Conservation (phyloP, 1,284 basidiomycete species). For the Austroboletus novae-zelandiae region DNA sequence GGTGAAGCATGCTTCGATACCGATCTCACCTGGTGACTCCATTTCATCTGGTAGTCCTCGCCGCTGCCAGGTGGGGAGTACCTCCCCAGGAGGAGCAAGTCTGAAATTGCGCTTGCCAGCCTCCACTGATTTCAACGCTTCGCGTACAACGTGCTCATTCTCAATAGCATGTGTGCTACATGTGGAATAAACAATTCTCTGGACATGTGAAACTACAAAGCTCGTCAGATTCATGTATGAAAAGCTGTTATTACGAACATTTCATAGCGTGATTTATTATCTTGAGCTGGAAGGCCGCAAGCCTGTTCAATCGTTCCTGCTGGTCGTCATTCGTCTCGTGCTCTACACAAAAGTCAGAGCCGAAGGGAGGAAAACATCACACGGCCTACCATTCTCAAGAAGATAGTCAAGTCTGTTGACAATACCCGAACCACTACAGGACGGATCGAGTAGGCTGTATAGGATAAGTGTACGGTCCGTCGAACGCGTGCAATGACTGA, state of each 20-base stretch:
- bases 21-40: slow-evolving; percentile 41
- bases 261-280: slow-evolving; percentile 96
- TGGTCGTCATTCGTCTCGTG: slow-evolving; percentile 49
- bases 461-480: slow-evolving; percentile 3
- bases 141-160: slow-evolving; percentile 84
- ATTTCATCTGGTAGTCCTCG: slow-evolving; percentile 71
- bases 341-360: slow-evolving; percentile 31
- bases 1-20: neutral
- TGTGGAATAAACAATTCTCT: slow-evolving; percentile 92
- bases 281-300: slow-evolving; percentile 85
- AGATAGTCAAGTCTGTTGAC: slow-evolving; percentile 88
- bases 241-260: slow-evolving; percentile 51
- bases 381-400: slow-evolving; percentile 57
- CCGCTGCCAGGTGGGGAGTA: slow-evolving; percentile 78
- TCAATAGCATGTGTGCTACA: slow-evolving; percentile 91
- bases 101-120: slow-evolving; percentile 57
- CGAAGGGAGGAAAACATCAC: neutral
- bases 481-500: slow-evolving; percentile 38
- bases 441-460: slow-evolving; percentile 82
- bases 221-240: slow-evolving; percentile 6
- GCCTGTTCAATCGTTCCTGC: slow-evolving; percentile 73
- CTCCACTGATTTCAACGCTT: slow-evolving; percentile 69
- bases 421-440: slow-evolving; percentile 91
- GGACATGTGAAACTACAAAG: slow-evolving; percentile 57
- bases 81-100: slow-evolving; percentile 63